A percentile compares a stretch with the other conserved stretches of the same genome.
Evolutionary conservation across 345 rosid species (phyloP).

Genomic region (Psidium friedrichsthalianum): DNA sequence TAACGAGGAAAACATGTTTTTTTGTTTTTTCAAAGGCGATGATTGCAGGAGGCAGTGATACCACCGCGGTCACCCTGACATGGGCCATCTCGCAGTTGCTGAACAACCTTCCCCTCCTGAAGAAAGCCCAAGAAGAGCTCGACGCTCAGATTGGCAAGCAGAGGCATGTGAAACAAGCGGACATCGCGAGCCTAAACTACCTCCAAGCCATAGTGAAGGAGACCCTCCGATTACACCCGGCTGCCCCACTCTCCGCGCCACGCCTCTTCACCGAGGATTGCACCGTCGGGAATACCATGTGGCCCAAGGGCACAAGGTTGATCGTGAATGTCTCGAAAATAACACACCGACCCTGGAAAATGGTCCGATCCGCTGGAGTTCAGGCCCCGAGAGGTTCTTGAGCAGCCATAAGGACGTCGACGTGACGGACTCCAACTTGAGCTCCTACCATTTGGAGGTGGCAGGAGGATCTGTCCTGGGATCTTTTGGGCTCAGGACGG

Average conservation of each 20-base stretch:
- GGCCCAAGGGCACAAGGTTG: constrained; percentile 15
- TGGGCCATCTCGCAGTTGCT: constrained; percentile 5
- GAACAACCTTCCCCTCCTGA: constrained; percentile 1
- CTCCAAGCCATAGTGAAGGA: constrained; percentile 29
- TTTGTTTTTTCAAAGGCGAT: not conserved
- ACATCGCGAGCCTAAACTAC: constrained; percentile 14
- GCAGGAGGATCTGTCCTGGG: constrained; percentile 28
- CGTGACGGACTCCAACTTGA: constrained; percentile 18
- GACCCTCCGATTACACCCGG: constrained; percentile 20
- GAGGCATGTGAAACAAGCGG: constrained; percentile 7
- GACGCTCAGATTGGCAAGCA: not conserved
- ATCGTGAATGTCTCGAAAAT: constrained; percentile 19
- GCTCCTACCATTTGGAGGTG: constrained; percentile 30
- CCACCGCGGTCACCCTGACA: not conserved
- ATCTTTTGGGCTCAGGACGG: constrained; percentile 2
- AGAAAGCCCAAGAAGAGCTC: constrained; percentile 4
- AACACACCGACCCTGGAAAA: constrained; percentile 8
- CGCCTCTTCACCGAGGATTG: constrained; percentile 17
- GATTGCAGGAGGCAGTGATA: not conserved
- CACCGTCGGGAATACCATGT: constrained; percentile 16
- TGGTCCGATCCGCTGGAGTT: constrained; percentile 28
- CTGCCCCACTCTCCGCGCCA: constrained; percentile 13
- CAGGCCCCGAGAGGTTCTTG: constrained; percentile 24
- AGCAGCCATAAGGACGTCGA: constrained; percentile 13
- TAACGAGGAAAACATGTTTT: too few relatives aligned